Conservation (phyloP, 1,284 basidiomycete species). For the Limonomyces culmigenus region DNA sequence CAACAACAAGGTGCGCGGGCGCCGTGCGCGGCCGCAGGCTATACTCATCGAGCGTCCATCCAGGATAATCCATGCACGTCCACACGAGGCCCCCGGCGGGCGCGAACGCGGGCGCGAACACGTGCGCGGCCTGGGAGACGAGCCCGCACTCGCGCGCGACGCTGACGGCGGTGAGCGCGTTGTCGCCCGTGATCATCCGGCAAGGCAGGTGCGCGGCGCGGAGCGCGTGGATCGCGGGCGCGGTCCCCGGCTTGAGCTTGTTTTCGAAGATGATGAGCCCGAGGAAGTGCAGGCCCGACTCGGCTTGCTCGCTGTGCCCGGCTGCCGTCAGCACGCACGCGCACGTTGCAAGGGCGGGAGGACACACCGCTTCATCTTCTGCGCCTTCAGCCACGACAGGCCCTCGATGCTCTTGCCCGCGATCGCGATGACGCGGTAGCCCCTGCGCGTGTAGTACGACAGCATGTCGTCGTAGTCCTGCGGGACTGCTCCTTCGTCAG, state of each 20-base stretch:
- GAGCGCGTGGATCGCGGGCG: conserved; percentile 82
- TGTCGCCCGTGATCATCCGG: conserved; percentile 98
- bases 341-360: conserved; percentile 3
- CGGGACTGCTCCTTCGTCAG: conserved; percentile 44
- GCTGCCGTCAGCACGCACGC: conserved; percentile 1
- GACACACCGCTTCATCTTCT: conserved; percentile 79
- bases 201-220: conserved; percentile 85
- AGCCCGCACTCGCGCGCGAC: conserved; percentile 92
- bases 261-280: conserved; percentile 98
- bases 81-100: conserved; percentile 71
- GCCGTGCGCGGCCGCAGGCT: conserved; percentile 68
- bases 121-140: conserved; percentile 77
- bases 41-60: conserved; percentile 77
- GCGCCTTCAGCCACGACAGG: conserved; percentile 94
- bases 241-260: conserved; percentile 88
- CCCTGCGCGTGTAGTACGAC: conserved; percentile 93
- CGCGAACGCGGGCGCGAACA: conserved; percentile 80
- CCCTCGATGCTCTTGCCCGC: conserved; percentile 93
- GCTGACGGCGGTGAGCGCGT: conserved; percentile 90
- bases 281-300: conserved; percentile 81
- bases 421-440: conserved; percentile 96
- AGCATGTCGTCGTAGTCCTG: conserved; percentile 94
- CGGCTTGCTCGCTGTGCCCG: conserved; percentile 71
- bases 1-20: conserved; percentile 47
- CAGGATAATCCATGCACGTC: conserved; percentile 83